A percentile compares a stretch with the other conserved stretches of the same genome.
Evolutionary conservation across 805 yeast genomes (phyloP).

Genomic region (Ogataea dorogensis): DNA sequence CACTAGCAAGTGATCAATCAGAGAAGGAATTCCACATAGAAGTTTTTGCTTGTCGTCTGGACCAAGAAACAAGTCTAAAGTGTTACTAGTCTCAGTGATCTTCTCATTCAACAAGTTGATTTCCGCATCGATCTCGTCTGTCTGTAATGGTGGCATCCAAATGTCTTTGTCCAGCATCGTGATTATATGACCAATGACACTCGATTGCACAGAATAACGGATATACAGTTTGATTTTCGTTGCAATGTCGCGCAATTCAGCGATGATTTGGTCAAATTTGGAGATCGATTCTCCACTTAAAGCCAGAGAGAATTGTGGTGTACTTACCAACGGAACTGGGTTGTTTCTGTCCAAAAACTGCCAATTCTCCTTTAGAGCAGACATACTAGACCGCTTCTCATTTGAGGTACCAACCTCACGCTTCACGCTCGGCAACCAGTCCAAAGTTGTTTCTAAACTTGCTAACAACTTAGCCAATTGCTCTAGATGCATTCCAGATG

Average conservation of each 20-base stretch:
- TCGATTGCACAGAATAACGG: slow-evolving; percentile 55
- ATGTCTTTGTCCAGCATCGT: slow-evolving; percentile 46
- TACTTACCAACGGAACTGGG: slow-evolving; percentile 2
- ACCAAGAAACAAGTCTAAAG: slow-evolving; percentile 35
- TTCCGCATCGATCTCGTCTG: slow-evolving; percentile 58
- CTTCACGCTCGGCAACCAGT: slow-evolving; percentile 59
- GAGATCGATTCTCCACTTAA: slow-evolving; percentile 28
- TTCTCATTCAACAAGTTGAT: slow-evolving; percentile 52
- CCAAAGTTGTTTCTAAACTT: slow-evolving; percentile 53
- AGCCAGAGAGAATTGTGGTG: slow-evolving; percentile 23
- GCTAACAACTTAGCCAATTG: slow-evolving; percentile 52
- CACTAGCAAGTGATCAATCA: slow-evolving; percentile 52
- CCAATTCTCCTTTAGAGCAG: slow-evolving; percentile 33
- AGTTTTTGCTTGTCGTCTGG: slow-evolving; percentile 32
- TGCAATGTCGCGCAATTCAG: slow-evolving; percentile 36
- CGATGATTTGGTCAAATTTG: slow-evolving; percentile 39
- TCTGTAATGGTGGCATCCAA: slow-evolving; percentile 51
- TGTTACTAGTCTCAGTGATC: slow-evolving; percentile 45
- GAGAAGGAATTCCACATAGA: slow-evolving; percentile 48
- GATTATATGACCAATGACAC: slow-evolving; percentile 51
- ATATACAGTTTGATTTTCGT: slow-evolving; percentile 45
- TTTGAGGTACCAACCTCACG: slow-evolving; percentile 32
- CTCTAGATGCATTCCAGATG: slow-evolving; percentile 49
- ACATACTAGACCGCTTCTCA: slow-evolving; percentile 16
- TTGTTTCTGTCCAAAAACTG: slow-evolving; percentile 21